Evolutionary conservation across 1,284 basidiomycete species (phyloP), one percentile per base, ranked within the genome.

Genomic region (Pseudozyma tsukubaensis): DNA sequence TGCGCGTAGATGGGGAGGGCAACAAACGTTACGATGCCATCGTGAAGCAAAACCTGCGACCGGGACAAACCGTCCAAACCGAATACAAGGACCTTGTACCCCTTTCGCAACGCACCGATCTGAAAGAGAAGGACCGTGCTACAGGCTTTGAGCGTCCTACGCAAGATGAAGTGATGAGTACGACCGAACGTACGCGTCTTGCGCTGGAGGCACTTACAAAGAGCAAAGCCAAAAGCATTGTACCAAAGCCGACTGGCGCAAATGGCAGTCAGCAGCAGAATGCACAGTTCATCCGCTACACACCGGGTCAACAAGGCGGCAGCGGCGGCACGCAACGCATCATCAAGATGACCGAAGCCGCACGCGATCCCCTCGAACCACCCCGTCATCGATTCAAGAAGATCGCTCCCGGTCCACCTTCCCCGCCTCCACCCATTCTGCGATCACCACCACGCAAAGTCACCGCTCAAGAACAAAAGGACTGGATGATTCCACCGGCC

Each of bases 401-500:
- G 88, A 94, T 98, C 64, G 96, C 97, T 4, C 88, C 92, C 74
- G 97, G 94, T 2, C 94, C 94, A 12, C 94, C 94, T 1, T 95
- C 93, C 80, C 96, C 97, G 0, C 97, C 97, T 1, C 94, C 96
- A 2, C 96, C 97, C n/a, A 93, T 99, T 0, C 87, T 99, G 53
- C 91, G 96, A 45, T 94, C 92, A 86, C 97, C 97, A 2, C 97
- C 97, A 7, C 89, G 97, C 59, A 96, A 97, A 80, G 94, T 94
- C 3, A 97, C 96, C 0, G 93, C 93, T 4, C 92, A 94, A 66
- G 97, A 99, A 84, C 96, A 98, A 86, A 98, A 98, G 86, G 96
- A 98, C 81, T 98, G 97, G 97, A 97, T 97, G 94, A 98, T 99
- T 59, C 97, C 97, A 4, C 97, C 97, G 16, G 98, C 94, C 85